Conservation (phyloP, 148 eudicot genomes). For the Mesembryanthemum crystallinum region DNA sequence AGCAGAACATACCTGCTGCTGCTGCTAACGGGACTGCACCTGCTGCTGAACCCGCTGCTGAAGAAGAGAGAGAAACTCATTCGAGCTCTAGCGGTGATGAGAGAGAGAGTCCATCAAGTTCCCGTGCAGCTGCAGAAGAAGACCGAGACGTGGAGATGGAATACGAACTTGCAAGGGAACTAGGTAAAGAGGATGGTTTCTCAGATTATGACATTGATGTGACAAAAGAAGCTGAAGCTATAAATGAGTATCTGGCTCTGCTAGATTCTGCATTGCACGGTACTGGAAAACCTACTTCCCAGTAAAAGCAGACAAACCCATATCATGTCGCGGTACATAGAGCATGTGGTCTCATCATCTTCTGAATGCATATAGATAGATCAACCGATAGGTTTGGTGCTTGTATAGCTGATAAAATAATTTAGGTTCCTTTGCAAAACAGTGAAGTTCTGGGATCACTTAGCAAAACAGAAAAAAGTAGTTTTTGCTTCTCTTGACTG, state of each 20-base stretch:
- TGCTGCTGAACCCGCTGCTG: constrained; percentile 18
- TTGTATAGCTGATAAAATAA: background rate
- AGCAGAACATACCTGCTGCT: constrained; percentile 13
- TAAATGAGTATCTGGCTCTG: constrained; percentile 69
- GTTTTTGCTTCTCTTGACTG: too few species aligned
- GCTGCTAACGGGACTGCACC: constrained; percentile 2
- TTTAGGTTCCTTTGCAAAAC: too few species aligned
- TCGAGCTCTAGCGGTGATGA: constrained; percentile 23
- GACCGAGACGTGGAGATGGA: constrained; percentile 81
- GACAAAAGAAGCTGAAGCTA: constrained; percentile 85
- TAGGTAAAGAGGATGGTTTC: constrained; percentile 54
- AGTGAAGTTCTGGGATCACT: too few species aligned
- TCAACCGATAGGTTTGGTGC: too few species aligned
- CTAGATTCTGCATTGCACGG: constrained; percentile 37
- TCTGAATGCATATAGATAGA: background rate
- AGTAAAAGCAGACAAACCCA: background rate
- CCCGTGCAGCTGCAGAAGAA: constrained; percentile 18
- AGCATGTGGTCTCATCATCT: background rate
- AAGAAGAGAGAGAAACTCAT: constrained; percentile 12
- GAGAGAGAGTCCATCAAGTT: constrained; percentile 27
- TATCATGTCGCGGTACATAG: constrained; percentile 12
- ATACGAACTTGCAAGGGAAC: constrained; percentile 53
- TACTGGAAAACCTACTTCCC: constrained; percentile 16
- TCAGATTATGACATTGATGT: constrained; percentile 92
- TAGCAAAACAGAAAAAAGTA: too few species aligned